phyloP scores from a whole-genome alignment of 2,329 filamentous ascomycete species.

The Curvularia sp. region DNA sequence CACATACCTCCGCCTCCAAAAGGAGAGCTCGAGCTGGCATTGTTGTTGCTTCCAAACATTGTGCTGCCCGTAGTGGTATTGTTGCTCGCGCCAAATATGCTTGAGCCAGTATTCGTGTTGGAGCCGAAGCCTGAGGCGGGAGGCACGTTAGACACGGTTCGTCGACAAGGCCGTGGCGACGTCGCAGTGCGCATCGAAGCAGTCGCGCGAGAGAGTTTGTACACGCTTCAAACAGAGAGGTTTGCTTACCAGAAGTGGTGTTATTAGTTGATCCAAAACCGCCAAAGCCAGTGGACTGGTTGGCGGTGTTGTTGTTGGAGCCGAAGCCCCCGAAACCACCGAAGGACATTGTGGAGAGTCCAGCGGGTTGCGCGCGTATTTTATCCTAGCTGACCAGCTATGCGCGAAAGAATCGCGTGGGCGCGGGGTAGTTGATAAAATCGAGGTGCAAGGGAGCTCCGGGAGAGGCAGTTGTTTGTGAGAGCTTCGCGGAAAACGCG shows the following conservation, averaged over 20 bases:
- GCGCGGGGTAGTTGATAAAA: conserved; percentile 29
- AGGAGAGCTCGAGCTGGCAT: conserved; percentile 41
- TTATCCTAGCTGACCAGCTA: conserved; percentile 26
- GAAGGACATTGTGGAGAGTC: conserved; percentile 56
- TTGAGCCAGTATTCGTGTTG: conserved; percentile 42
- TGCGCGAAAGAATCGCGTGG: conserved; percentile 30
- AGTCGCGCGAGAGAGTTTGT: conserved; percentile 29
- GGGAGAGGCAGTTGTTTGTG: conserved; percentile 27
- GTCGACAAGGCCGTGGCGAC: conserved; percentile 38
- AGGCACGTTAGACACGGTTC: conserved; percentile 50
- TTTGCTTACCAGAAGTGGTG: conserved; percentile 60
- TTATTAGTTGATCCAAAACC: conserved; percentile 53
- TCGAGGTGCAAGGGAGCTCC: conserved; percentile 27
- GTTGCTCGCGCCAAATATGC: conserved; percentile 45
- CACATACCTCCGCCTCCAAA: conserved; percentile 51
- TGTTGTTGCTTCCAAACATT: conserved; percentile 41
- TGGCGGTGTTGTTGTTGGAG: conserved; percentile 42
- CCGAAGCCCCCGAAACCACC: conserved; percentile 59
- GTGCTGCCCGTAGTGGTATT: conserved; percentile 38
- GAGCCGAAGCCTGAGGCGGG: conserved; percentile 53
- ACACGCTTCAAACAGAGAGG: conserved; percentile 26
- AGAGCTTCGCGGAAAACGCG: conserved; percentile 45
- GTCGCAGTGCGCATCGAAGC: conserved; percentile 42
- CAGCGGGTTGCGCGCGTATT: conserved; percentile 34
- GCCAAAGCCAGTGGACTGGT: conserved; percentile 45